Evolutionary conservation across 805 yeast genomes (phyloP).

Genomic region (Kluyveromyces nonfermentans): DNA sequence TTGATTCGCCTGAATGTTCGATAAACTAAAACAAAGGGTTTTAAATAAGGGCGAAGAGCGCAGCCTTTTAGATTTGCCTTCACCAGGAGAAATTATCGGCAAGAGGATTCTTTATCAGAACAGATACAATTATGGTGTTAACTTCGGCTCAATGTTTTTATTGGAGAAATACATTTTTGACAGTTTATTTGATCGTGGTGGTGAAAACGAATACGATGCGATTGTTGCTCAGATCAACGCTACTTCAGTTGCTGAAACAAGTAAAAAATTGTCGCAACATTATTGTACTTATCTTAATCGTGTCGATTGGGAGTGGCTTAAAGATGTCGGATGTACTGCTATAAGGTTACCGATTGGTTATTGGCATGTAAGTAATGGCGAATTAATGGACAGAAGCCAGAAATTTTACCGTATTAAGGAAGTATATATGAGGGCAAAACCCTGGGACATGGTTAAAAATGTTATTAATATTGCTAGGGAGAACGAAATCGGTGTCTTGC

Average conservation of each 20-base stretch:
- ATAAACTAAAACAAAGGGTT: conserved; percentile 17
- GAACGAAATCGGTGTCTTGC: conserved; percentile 59
- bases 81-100: conserved; percentile 28
- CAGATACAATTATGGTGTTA: conserved; percentile 71
- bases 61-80: conserved; percentile 26
- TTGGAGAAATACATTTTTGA: conserved; percentile 73
- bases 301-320: conserved; percentile 74
- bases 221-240: conserved; percentile 39
- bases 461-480: conserved; percentile 51
- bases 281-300: conserved; percentile 56
- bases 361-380: conserved; percentile 72
- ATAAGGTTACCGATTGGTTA: conserved; percentile 86
- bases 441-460: conserved; percentile 53
- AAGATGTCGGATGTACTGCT: conserved; percentile 57
- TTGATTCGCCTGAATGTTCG: conserved; percentile 9
- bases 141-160: conserved; percentile 74
- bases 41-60: conserved; percentile 11
- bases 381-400: conserved; percentile 42
- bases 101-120: conserved; percentile 44
- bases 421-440: conserved; percentile 54
- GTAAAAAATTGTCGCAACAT: conserved; percentile 46
- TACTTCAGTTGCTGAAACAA: conserved; percentile 47
- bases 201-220: conserved; percentile 68
- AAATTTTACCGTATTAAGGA: conserved; percentile 45
- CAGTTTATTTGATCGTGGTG: conserved; percentile 46